Percentiles rank a stretch among this genome's conserved stretches.
Evolutionary conservation across 1,284 basidiomycete genomes (phyloP).

Genomic region (Neonothopanus nambi): DNA sequence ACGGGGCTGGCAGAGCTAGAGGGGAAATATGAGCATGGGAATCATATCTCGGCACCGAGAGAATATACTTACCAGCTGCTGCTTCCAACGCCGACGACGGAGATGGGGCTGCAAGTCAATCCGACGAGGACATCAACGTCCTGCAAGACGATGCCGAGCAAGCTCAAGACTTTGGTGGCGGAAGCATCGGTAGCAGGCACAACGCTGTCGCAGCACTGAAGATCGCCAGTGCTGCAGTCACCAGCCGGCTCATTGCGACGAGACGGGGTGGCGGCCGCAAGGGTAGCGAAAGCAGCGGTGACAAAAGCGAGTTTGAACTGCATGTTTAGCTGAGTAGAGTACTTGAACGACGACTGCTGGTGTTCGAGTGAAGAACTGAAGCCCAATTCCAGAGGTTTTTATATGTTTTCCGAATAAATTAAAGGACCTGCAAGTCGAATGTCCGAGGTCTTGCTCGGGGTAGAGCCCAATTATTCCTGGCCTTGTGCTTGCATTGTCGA

Average conservation of each 20-base stretch:
- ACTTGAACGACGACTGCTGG: conserved; percentile 13
- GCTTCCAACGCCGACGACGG: conserved; percentile 25
- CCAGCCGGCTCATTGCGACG: conserved; percentile 10
- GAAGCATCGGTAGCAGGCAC: conserved; percentile 14
- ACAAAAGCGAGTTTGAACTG: conserved; percentile 27
- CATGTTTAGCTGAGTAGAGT: conserved; percentile 19
- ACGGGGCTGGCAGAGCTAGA: conserved; percentile 28
- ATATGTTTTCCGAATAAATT: conserved; percentile 1
- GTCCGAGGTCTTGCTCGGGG: background rate
- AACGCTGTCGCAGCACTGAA: conserved; percentile 32
- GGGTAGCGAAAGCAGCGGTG: conserved; percentile 23
- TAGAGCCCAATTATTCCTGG: too few relatives aligned
- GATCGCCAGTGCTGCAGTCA: conserved; percentile 29
- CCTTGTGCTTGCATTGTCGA: background rate
- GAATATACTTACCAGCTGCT: conserved; percentile 25
- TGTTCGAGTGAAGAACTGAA: conserved; percentile 7
- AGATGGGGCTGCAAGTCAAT: conserved; percentile 22
- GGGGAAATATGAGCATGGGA: background rate
- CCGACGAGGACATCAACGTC: conserved; percentile 23
- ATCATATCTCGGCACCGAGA: background rate
- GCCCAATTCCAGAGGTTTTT: background rate
- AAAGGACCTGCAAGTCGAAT: background rate
- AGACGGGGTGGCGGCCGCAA: conserved; percentile 26
- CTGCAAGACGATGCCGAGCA: conserved; percentile 27
- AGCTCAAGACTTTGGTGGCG: conserved; percentile 21